Conservation (phyloP, 495 filamentous ascomycete genomes). For the Aspergillus sparsus region DNA sequence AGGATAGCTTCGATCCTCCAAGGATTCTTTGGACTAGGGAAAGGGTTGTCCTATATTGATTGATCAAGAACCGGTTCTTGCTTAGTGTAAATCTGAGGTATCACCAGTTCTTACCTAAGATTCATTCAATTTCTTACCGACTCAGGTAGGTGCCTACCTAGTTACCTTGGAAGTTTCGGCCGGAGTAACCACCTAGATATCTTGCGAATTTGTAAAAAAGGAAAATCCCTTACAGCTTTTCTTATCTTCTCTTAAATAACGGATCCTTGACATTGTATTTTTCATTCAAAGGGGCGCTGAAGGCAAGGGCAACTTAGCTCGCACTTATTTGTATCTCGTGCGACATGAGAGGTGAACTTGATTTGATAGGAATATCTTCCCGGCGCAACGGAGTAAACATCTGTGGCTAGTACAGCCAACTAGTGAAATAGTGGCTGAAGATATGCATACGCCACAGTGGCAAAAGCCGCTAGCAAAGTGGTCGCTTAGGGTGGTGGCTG, state of each 20-base stretch:
- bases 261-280: neutral
- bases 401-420: slow-evolving; percentile 5
- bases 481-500: neutral
- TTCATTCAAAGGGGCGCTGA: neutral
- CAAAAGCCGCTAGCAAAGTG: neutral
- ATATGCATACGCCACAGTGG: slow-evolving; percentile 2
- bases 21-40: neutral
- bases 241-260: neutral
- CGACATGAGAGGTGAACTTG: neutral
- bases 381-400: neutral
- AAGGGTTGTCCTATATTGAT: neutral
- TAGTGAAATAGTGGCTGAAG: slow-evolving; percentile 9
- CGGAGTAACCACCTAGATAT: neutral
- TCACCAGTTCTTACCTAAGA: slow-evolving; percentile 4
- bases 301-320: neutral
- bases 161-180: neutral
- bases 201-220: neutral
- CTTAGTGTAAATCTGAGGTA: neutral
- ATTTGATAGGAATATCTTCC: neutral
- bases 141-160: too few relatives aligned
- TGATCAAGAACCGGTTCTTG: neutral
- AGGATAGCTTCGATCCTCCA: too few relatives aligned
- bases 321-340: neutral
- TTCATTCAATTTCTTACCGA: neutral
- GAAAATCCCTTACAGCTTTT: neutral